Conservation (phyloP, 78 protist genomes). For the Mantamonas sphyraenae region DNA sequence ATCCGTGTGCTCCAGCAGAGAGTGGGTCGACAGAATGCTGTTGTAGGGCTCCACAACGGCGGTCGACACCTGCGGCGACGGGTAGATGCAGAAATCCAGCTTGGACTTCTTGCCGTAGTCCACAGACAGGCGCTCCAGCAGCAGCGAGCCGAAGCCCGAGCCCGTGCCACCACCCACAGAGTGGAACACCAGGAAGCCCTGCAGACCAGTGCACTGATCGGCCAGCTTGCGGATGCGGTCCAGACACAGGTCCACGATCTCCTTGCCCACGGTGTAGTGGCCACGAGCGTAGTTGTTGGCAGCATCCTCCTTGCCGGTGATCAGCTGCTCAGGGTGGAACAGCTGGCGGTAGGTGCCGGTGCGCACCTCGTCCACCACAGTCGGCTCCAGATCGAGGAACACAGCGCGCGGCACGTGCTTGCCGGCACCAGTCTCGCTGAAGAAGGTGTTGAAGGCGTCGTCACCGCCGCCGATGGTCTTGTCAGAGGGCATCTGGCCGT, state of each 20-base stretch:
- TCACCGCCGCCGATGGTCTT: conserved; percentile 55
- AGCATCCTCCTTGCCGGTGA: conserved; percentile 86
- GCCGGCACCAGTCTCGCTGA: conserved; percentile 67
- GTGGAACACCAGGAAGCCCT: conserved; percentile 46
- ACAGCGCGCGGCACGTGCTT: conserved; percentile 92
- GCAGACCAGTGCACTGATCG: conserved; percentile 60
- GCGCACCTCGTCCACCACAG: conserved; percentile 87
- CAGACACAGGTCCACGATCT: conserved; percentile 42
- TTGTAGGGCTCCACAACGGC: conserved; percentile 94
- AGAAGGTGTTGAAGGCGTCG: conserved; percentile 59
- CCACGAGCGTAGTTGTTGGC: conserved; percentile 89
- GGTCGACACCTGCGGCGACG: conserved; percentile 81
- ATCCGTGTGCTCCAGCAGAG: conserved; percentile 87
- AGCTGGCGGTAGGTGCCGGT: conserved; percentile 76
- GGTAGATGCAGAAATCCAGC: conserved; percentile 74
- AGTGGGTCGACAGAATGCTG: conserved; percentile 85
- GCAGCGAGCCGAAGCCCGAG: conserved; percentile 87
- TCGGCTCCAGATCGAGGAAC: conserved; percentile 87
- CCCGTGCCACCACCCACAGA: conserved; percentile 95
- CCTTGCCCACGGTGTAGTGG: conserved; percentile 86
- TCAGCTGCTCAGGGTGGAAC: conserved; percentile 83
- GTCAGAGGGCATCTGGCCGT: conserved; percentile 64
- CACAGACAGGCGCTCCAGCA: conserved; percentile 81
- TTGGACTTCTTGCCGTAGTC: conserved; percentile 89
- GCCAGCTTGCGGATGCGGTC: conserved; percentile 67